Base-by-base conservation (phyloP, 1,284 basidiomycete species). In the Malassezia obtusa region DNA sequence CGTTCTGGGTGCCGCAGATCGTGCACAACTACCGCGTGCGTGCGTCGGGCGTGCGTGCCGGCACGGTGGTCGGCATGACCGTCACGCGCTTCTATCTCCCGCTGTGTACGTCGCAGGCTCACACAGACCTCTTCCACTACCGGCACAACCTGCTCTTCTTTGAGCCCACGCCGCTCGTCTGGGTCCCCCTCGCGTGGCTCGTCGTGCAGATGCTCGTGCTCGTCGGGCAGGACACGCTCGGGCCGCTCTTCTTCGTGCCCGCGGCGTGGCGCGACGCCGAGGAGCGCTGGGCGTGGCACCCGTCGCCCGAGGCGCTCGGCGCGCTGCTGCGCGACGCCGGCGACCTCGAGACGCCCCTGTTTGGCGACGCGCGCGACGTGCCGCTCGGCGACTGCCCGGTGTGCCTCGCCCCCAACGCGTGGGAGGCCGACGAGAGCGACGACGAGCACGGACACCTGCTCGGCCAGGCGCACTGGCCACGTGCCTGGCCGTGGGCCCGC, bases 271-370 rank as follows among this genome's bases (percentile, higher is more conserved):
- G 11, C 5, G 21, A 24, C 10, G 5, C 17, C 8, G 53, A 56
- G 24, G 7, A 25, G n/a, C 21, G 21, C 15, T 75, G 72, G 71
- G 58, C 72, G 35, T 75, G 73, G 60, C 71, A 75, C 52, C 71
- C 72, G 1, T 37, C 60, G 2, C 32, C 51, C 14, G 60, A 56
- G 9, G 58, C 44, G 12, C 54, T 57, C 8, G 32, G 44, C 10
- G 32, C 19, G 19, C 22, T 47, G 24, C 46, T 57, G 21, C 26
- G 28, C 22, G 36, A 45, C 21, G 24, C 25, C 9, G 45, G 36
- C 40, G 45, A 46, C 25, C 24, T 41, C 8, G 64, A 65, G 35
- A 21, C 37, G 40, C 14, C 37, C 44, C 32, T 9, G 15, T 8
- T 22, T 7, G 14, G 22, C n/a, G 36, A 41, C 22, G 30, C 44